These are phyloP conservation scores for Adiantum capillusveneris DNA, from an alignment of 75 land plant species.

Conservation along the genomic window DNA sequence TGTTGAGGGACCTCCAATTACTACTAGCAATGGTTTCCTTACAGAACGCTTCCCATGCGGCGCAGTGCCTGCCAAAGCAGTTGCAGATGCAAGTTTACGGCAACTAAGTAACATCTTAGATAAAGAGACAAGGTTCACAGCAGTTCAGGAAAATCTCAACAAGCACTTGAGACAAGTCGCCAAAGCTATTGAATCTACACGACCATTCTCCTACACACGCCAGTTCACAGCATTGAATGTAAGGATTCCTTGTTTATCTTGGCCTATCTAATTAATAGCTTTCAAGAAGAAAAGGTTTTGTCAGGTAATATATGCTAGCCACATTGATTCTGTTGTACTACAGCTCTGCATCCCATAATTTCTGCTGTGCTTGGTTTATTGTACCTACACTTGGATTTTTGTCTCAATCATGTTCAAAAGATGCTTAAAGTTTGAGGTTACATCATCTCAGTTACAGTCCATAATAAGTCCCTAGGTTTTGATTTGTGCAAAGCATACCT, in stretches of 20 bases:
- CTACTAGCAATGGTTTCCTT: background rate
- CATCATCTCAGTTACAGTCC: too few species aligned
- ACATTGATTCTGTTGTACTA: too few species aligned
- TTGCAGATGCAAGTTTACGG: conserved; percentile 9
- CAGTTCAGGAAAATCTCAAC: conserved; percentile 10
- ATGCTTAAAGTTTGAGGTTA: too few species aligned
- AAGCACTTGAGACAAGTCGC: background rate
- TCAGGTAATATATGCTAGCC: too few species aligned
- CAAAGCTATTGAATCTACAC: conserved; percentile 1
- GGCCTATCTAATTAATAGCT: background rate
- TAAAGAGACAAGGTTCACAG: conserved; percentile 10
- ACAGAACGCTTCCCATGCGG: conserved; percentile 1
- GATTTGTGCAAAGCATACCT: too few species aligned
- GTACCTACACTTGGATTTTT: too few species aligned
- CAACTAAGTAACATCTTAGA: conserved; percentile 8
- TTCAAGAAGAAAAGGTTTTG: too few species aligned
- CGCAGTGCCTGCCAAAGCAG: conserved; percentile 8
- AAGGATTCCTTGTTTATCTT: background rate
- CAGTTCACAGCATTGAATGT: conserved; percentile 12
- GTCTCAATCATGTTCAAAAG: too few species aligned
- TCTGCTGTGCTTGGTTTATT: too few species aligned
- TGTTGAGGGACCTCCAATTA: background rate
- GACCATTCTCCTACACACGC: conserved; percentile 10
- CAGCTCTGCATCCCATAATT: too few species aligned
- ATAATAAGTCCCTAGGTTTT: too few species aligned